Percentiles rank a stretch among this genome's conserved stretches.
Evolutionary conservation across 1,284 basidiomycete genomes (phyloP).

Genomic region (Ganoderma sinense): DNA sequence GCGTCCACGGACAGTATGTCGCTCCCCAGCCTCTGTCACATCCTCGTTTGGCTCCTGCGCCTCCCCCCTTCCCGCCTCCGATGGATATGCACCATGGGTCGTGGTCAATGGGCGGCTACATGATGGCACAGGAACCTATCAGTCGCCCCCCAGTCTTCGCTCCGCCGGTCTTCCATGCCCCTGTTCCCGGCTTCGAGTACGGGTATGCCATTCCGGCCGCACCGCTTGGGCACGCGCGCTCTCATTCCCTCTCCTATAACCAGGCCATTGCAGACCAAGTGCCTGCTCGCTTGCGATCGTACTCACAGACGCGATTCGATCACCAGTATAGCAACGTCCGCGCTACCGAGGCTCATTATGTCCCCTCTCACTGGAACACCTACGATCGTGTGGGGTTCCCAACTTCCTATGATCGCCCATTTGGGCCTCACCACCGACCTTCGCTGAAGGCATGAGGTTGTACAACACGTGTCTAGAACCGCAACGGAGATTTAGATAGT

Average conservation of each 20-base stretch:
- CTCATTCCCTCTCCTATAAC: slow-evolving; percentile 63
- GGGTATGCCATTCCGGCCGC: slow-evolving; percentile 36
- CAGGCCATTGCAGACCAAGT: slow-evolving; percentile 53
- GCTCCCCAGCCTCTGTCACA: slow-evolving; percentile 63
- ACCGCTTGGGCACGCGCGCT: slow-evolving; percentile 54
- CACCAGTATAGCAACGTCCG: slow-evolving; percentile 56
- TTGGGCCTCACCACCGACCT: slow-evolving; percentile 35
- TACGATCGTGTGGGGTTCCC: slow-evolving; percentile 34
- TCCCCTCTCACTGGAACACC: slow-evolving; percentile 37
- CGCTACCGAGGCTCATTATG: slow-evolving; percentile 50
- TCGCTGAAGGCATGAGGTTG: slow-evolving; percentile 40
- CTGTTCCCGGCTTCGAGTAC: slow-evolving; percentile 50
- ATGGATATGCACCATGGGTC: slow-evolving; percentile 34
- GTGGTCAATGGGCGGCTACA: slow-evolving; percentile 34
- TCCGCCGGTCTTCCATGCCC: slow-evolving; percentile 39
- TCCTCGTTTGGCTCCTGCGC: slow-evolving; percentile 31
- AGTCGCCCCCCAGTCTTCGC: slow-evolving; percentile 29
- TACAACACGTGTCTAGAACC: slow-evolving; percentile 35
- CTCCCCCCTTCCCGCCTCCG: slow-evolving; percentile 36
- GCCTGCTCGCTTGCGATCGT: slow-evolving; percentile 63
- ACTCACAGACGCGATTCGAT: slow-evolving; percentile 64
- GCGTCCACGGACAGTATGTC: slow-evolving; percentile 63
- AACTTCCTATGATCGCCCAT: slow-evolving; percentile 37
- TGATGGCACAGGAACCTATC: slow-evolving; percentile 31
- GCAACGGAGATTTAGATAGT: slow-evolving; percentile 41